These are phyloP conservation scores for Aspergillus taichungensis DNA, from an alignment of 495 filamentous ascomycete genomes.

Conservation along the genomic window DNA sequence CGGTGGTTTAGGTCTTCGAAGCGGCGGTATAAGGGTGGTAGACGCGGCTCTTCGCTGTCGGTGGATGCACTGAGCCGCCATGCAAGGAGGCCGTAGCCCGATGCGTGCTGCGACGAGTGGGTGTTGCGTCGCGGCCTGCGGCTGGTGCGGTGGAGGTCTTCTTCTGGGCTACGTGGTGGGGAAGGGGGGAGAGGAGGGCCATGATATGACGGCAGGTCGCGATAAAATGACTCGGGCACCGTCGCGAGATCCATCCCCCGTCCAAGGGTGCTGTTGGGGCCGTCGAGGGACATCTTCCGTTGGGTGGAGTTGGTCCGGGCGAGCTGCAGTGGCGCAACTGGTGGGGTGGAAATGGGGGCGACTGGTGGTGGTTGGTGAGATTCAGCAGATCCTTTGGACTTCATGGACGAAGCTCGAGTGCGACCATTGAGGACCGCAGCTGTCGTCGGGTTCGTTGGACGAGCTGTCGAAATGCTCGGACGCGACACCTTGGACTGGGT, in stretches of 20 bases:
- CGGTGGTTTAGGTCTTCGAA: constrained; percentile 83
- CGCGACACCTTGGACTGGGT: constrained; percentile 6
- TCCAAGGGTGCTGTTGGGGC: constrained; percentile 7
- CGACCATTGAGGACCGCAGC: neutral
- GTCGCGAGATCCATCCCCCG: constrained; percentile 10
- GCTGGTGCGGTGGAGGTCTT: constrained; percentile 18
- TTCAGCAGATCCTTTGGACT: constrained; percentile 17
- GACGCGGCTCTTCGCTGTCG: constrained; percentile 21
- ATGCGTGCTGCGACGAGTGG: constrained; percentile 17
- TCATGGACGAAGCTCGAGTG: constrained; percentile 15
- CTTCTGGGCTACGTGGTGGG: constrained; percentile 31
- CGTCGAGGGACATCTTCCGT: constrained; percentile 15
- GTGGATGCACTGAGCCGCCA: constrained; percentile 45
- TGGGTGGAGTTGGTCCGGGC: constrained; percentile 12
- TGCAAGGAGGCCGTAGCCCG: constrained; percentile 63
- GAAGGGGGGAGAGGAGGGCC: constrained; percentile 26
- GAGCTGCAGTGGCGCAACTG: constrained; percentile 18
- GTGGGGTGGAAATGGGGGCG: constrained; percentile 16
- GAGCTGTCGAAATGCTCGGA: constrained; percentile 4
- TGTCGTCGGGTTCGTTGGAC: constrained; percentile 1
- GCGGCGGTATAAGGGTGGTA: constrained; percentile 71
- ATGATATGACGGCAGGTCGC: constrained; percentile 14
- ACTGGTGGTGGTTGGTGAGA: constrained; percentile 14
- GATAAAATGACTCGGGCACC: constrained; percentile 24
- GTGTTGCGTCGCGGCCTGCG: constrained; percentile 19